phyloP scores from a whole-genome alignment of 257 asterid species.

The Penstemon barbatus region DNA sequence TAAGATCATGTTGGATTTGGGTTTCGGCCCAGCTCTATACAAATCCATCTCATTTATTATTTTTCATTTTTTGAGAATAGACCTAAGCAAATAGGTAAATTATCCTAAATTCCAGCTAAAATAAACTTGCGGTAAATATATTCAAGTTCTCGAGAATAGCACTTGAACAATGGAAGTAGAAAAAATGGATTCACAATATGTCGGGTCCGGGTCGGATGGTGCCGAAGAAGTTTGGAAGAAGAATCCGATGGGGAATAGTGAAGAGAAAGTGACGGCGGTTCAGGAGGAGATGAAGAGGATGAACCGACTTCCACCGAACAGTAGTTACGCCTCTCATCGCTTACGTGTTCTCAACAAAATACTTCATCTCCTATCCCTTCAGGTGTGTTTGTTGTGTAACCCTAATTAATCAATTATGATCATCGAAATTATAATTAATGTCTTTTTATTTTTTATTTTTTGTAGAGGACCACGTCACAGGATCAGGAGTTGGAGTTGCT shows the following conservation, averaged over 20 bases:
- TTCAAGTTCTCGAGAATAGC: too few relatives aligned
- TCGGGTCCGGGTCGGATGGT: slow-evolving; percentile 26
- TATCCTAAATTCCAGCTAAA: too few relatives aligned
- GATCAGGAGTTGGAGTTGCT: slow-evolving; percentile 86
- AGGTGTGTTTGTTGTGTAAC: slow-evolving; percentile 37
- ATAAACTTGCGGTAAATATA: too few relatives aligned
- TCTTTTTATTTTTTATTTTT: slow-evolving; percentile 22
- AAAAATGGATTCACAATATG: slow-evolving; percentile 16
- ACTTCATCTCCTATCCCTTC: slow-evolving; percentile 56
- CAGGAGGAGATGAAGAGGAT: slow-evolving; percentile 56
- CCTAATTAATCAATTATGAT: too few relatives aligned
- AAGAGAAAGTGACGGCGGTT: slow-evolving; percentile 54
- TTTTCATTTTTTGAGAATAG: too few relatives aligned
- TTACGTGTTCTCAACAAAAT: slow-evolving; percentile 67
- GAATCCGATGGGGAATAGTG: slow-evolving; percentile 36
- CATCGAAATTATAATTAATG: neutral
- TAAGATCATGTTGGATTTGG: too few relatives aligned
- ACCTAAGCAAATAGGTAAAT: too few relatives aligned
- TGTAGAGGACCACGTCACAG: slow-evolving; percentile 71
- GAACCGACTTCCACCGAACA: slow-evolving; percentile 58
- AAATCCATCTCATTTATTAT: too few relatives aligned
- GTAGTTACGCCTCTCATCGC: slow-evolving; percentile 72
- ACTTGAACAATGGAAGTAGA: neutral
- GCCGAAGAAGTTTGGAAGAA: slow-evolving; percentile 22
- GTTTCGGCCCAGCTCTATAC: too few relatives aligned